Conservation (phyloP, 768 basidiomycete genomes). For the Pisolithus albus region DNA sequence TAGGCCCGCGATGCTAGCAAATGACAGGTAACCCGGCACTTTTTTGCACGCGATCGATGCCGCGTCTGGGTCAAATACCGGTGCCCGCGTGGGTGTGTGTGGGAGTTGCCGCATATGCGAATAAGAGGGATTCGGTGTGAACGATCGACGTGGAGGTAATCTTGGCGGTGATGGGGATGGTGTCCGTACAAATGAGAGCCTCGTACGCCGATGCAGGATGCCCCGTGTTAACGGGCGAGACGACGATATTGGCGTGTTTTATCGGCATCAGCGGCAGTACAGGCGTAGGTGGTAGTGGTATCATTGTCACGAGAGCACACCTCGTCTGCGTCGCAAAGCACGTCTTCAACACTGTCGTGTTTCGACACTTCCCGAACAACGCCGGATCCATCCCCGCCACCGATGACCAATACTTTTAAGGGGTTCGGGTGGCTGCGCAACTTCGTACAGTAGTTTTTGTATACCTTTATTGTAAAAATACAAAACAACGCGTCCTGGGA, state of each 20-base stretch:
- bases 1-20: conserved; percentile 59
- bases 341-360: conserved; percentile 82
- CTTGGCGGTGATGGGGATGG: conserved; percentile 1
- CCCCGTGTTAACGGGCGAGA: conserved; percentile 18
- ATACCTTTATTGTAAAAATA: no score
- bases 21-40: conserved; percentile 62
- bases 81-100: conserved; percentile 21
- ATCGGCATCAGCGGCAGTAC: conserved; percentile 25
- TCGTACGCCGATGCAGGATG: conserved; percentile 9
- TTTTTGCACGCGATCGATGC: conserved; percentile 50
- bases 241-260: conserved; percentile 14
- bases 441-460: no score
- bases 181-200: conserved; percentile 3
- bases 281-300: conserved; percentile 25
- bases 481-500: no score
- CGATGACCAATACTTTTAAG: conserved; percentile 92
- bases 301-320: conserved; percentile 28
- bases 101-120: conserved; percentile 7
- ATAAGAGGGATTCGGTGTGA: conserved; percentile 5
- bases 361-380: conserved; percentile 96
- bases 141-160: background rate
- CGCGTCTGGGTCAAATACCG: conserved; percentile 53
- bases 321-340: conserved; percentile 97
- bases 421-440: conserved; percentile 82
- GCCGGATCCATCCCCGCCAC: conserved; percentile 90